These are phyloP conservation scores for Nothophytophthora sp. DNA, from an alignment of 352 stramenopile species.

Conservation along the genomic window DNA sequence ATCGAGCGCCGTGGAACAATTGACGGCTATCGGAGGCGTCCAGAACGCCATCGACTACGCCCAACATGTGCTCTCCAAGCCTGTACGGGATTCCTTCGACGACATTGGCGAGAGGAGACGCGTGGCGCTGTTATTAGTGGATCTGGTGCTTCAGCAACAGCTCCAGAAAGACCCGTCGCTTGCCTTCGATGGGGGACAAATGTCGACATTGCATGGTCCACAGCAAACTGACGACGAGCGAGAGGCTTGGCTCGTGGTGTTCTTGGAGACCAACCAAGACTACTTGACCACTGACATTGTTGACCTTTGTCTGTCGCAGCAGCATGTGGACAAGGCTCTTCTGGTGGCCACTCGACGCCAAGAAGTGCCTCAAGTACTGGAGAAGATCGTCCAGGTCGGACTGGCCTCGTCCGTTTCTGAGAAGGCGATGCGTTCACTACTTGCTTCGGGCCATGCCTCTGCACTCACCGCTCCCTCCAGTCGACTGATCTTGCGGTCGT, in stretches of 20 bases:
- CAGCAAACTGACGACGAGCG: conserved; percentile 30
- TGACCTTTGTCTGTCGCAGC: conserved; percentile 64
- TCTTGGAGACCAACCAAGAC: conserved; percentile 59
- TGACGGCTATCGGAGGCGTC: conserved; percentile 54
- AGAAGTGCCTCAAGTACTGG: conserved; percentile 45
- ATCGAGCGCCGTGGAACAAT: conserved; percentile 66
- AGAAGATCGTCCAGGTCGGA: conserved; percentile 51
- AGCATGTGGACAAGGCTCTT: conserved; percentile 74
- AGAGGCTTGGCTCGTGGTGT: conserved; percentile 51
- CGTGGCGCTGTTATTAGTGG: conserved; percentile 54
- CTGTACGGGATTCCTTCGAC: conserved; percentile 29
- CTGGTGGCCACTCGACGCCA: conserved; percentile 50
- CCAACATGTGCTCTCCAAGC: conserved; percentile 47
- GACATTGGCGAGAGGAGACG: conserved; percentile 42
- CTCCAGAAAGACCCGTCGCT: conserved; percentile 29
- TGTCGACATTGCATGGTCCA: conserved; percentile 4
- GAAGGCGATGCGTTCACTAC: conserved; percentile 35
- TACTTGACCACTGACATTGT: conserved; percentile 67
- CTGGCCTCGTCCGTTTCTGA: conserved; percentile 43
- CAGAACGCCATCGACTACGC: conserved; percentile 65
- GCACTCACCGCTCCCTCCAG: conserved; percentile 38
- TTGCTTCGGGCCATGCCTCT: conserved; percentile 40
- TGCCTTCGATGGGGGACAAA: conserved; percentile 4
- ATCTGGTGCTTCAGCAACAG: conserved; percentile 66
- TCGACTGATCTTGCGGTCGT: conserved; percentile 56